phyloP scores from a whole-genome alignment of 192 early-diverging fungal species.

The Backusella macrospora region DNA sequence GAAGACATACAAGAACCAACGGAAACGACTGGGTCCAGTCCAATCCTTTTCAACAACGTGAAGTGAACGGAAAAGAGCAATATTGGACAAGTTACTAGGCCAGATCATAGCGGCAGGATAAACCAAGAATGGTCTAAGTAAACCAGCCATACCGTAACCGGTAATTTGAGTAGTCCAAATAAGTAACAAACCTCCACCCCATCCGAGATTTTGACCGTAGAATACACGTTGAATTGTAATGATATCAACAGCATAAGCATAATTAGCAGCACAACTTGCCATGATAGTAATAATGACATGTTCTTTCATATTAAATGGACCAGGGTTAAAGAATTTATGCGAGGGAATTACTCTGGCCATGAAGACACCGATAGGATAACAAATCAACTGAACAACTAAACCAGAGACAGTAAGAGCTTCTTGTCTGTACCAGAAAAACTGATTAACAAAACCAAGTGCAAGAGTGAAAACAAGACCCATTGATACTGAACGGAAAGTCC shows the following conservation, averaged over 20 bases:
- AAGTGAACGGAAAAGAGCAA: slow-evolving; percentile 77
- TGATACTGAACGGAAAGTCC: slow-evolving; percentile 54
- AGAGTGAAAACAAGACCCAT: slow-evolving; percentile 48
- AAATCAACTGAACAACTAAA: slow-evolving; percentile 52
- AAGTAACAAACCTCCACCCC: slow-evolving; percentile 55
- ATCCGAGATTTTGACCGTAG: slow-evolving; percentile 57
- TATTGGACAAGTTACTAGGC: slow-evolving; percentile 77
- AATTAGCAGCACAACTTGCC: slow-evolving; percentile 49
- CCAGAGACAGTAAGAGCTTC: slow-evolving; percentile 45
- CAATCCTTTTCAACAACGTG: slow-evolving; percentile 44
- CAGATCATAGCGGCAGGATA: slow-evolving; percentile 87
- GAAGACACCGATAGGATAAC: slow-evolving; percentile 49
- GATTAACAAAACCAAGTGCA: slow-evolving; percentile 47
- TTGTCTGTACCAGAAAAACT: slow-evolving; percentile 53
- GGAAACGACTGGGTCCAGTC: slow-evolving; percentile 33
- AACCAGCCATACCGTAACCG: slow-evolving; percentile 65
- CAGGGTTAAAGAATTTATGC: slow-evolving; percentile 59
- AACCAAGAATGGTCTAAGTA: slow-evolving; percentile 78
- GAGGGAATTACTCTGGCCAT: slow-evolving; percentile 46
- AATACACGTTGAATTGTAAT: slow-evolving; percentile 58
- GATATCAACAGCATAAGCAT: slow-evolving; percentile 63
- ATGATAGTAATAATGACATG: slow-evolving; percentile 62
- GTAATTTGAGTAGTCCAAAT: slow-evolving; percentile 53
- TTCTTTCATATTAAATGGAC: slow-evolving; percentile 69
- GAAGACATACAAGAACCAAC: slow-evolving; percentile 62